phyloP scores from a whole-genome alignment of 306 rosid genomes.

The Luffa aegyptiaca region DNA sequence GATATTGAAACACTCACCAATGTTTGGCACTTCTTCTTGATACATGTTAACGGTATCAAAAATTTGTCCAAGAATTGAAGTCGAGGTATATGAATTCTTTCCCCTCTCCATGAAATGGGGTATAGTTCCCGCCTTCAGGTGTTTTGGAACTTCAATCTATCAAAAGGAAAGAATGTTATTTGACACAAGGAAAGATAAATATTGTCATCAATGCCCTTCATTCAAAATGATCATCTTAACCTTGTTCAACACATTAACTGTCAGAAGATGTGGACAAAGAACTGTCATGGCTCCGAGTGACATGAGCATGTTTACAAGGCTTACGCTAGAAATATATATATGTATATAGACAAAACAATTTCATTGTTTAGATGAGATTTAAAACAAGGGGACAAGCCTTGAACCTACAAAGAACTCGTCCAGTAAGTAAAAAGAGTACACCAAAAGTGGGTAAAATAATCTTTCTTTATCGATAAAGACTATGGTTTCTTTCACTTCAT shows the following conservation, averaged over 20 bases:
- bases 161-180: not conserved
- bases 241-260: not conserved
- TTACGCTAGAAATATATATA: not conserved
- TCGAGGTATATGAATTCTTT: conserved; percentile 31
- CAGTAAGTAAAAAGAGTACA: no score
- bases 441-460: not conserved
- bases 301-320: not conserved
- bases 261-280: not conserved
- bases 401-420: not conserved
- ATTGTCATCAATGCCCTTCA: not conserved
- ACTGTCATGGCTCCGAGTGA: not conserved
- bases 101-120: conserved; percentile 65
- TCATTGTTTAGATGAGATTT: not conserved
- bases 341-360: not conserved
- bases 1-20: conserved; percentile 25
- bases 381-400: not conserved
- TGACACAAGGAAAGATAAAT: not conserved
- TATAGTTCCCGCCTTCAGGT: conserved; percentile 23
- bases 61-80: conserved; percentile 55
- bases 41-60: conserved; percentile 35
- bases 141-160: conserved; percentile 45
- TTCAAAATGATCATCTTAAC: not conserved
- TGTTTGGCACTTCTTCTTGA: conserved; percentile 18
- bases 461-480: not conserved
- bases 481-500: not conserved